Base-by-base conservation (phyloP, 2,329 filamentous ascomycete genomes). In the Monilinia fructicola region DNA sequence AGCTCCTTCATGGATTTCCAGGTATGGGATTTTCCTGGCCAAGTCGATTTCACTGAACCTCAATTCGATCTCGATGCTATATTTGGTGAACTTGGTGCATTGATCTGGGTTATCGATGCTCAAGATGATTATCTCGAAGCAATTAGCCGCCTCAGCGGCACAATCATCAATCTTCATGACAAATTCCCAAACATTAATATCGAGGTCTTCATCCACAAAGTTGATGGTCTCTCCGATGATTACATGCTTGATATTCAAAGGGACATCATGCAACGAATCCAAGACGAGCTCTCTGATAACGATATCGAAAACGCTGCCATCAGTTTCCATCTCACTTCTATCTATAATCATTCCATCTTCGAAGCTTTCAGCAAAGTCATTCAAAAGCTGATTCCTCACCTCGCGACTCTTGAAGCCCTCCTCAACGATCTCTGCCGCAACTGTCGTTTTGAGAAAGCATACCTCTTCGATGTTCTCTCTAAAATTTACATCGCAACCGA, bases 1-100 rank as follows among this genome's bases (percentile, higher is more conserved):
- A 97, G 93, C 73, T 98, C 95, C 3, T 98, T 99, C 77, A 97
- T 98, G 93, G 94, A 98, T 77, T 97, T 98, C 73, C 94, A 98
- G 79, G 92, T 97, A 58, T 97, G 93, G 91, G 95, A 99, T 77
- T 93, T 99, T 67, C 95, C 95, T 2, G 93, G 94, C 31, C 93
- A 98, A 79, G 87, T 98, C 71, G 92, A 97, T 79, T 96, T 96
- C 74, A 89, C 96, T 68, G 92, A 95, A 74, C 89, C 92, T 4
- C 90, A 87, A 58, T 96, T 96, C 74, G 93, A 98, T 77, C 90
- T 95, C 69, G 92, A 96, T 73, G 89, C 91, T 74, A 94, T 98
- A 74, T 99, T 99, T 78, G 91, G 92, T 72, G 93, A 94, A 75
- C 92, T 96, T 21, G 95, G 95, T 26, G 93, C 95, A 18, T 82